Conservation (phyloP, 1,284 basidiomycete species). For the Marasmius tenuissimus region DNA sequence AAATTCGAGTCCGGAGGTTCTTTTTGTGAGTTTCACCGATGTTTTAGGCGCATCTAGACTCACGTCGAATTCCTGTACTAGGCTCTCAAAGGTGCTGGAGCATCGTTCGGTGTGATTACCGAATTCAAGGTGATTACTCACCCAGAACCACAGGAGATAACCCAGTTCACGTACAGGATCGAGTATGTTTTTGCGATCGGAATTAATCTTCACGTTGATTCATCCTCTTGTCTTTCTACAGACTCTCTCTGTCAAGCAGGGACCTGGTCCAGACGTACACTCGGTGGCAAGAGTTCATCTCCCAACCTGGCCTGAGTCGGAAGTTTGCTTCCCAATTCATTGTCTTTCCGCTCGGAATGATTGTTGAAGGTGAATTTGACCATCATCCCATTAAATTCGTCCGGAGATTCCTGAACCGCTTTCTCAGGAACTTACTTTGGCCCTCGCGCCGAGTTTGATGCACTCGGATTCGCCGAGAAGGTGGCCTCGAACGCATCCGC, state of each 20-base stretch:
- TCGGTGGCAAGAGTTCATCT: constrained; percentile 17
- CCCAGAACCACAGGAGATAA: constrained; percentile 11
- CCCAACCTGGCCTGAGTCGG: constrained; percentile 16
- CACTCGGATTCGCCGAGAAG: constrained; percentile 13
- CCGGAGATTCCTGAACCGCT: too few species aligned
- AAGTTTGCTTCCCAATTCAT: constrained; percentile 19
- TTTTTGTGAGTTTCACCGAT: constrained; percentile 6
- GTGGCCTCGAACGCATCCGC: constrained; percentile 10
- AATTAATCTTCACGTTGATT: too few species aligned
- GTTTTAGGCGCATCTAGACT: background rate
- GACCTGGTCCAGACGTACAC: constrained; percentile 14
- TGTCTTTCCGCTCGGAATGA: constrained; percentile 18
- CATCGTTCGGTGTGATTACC: constrained; percentile 19
- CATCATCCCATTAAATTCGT: too few species aligned
- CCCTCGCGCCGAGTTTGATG: constrained; percentile 16
- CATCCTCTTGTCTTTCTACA: background rate
- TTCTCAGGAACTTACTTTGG: constrained; percentile 18
- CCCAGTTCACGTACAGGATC: constrained; percentile 2
- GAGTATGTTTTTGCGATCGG: too few species aligned
- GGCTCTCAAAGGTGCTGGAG: constrained; percentile 20
- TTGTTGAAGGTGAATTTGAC: constrained; percentile 9
- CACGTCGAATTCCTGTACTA: background rate
- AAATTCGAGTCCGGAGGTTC: constrained; percentile 14
- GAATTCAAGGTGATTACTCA: constrained; percentile 19
- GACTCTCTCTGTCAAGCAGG: constrained; percentile 10